Evolutionary conservation across 2,329 filamentous ascomycete genomes (phyloP).

Genomic region (Grosmannia serpens): DNA sequence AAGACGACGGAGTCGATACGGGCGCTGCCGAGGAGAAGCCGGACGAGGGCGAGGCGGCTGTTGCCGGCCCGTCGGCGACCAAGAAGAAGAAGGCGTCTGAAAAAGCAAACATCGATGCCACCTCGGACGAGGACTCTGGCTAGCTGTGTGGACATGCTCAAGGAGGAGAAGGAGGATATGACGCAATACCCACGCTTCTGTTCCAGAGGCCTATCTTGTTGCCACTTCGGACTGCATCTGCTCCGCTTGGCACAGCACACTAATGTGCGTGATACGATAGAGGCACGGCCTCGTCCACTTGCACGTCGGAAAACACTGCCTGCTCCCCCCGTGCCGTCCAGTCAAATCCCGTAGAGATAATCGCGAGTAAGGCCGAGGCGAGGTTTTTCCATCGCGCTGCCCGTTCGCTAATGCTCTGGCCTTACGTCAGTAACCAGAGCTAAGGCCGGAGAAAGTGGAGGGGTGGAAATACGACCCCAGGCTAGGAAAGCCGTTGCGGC

Average conservation of each 20-base stretch:
- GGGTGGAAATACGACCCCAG: background rate
- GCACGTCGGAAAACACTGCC: too few species aligned
- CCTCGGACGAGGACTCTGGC: constrained; percentile 48
- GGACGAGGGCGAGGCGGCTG: constrained; percentile 16
- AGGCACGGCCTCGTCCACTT: background rate
- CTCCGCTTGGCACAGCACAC: background rate
- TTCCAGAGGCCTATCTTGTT: background rate
- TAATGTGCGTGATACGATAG: background rate
- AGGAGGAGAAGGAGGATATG: background rate
- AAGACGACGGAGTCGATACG: constrained; percentile 31
- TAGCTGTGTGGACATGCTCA: constrained; percentile 1
- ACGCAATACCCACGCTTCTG: background rate
- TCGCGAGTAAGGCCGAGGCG: background rate
- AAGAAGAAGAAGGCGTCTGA: constrained; percentile 28
- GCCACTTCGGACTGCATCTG: background rate
- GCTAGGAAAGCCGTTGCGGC: background rate
- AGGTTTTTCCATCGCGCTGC: background rate
- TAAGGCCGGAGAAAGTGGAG: background rate
- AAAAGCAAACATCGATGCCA: constrained; percentile 52
- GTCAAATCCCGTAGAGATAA: background rate
- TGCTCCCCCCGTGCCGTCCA: background rate
- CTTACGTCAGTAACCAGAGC: constrained; percentile 4
- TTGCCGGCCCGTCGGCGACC: constrained; percentile 10
- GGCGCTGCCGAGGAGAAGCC: constrained; percentile 18
- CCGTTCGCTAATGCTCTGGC: background rate